Percentiles rank a stretch among this genome's conserved stretches.
These are phyloP conservation scores for Huntiella savannae DNA, from an alignment of 2,329 filamentous ascomycete species.

Conservation along the genomic window DNA sequence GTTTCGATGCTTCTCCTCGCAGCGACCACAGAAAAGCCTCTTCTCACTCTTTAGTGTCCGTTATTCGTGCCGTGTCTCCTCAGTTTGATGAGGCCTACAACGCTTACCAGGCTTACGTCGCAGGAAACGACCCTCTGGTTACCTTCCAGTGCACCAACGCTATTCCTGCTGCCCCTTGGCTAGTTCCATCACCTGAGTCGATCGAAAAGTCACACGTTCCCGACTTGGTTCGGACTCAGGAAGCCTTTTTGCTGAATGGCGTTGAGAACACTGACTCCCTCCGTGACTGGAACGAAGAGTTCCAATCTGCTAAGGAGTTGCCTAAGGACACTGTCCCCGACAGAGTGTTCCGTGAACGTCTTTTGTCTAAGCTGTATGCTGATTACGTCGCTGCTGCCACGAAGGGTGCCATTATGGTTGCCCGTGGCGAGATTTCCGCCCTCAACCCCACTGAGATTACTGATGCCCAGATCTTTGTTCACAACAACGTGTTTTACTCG, in stretches of 20 bases:
- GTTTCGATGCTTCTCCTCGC: slow-evolving; percentile 79
- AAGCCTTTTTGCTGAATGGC: slow-evolving; percentile 76
- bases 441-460: slow-evolving; percentile 83
- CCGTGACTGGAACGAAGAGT: slow-evolving; percentile 97
- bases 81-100: slow-evolving; percentile 64
- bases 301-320: slow-evolving; percentile 88
- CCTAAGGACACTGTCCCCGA: slow-evolving; percentile 89
- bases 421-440: slow-evolving; percentile 76
- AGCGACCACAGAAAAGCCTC: slow-evolving; percentile 57
- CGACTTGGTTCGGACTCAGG: slow-evolving; percentile 78
- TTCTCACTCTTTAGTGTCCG: slow-evolving; percentile 68
- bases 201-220: slow-evolving; percentile 51
- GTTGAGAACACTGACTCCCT: slow-evolving; percentile 87
- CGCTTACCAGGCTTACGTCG: slow-evolving; percentile 67
- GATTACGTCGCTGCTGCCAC: slow-evolving; percentile 95
- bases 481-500: slow-evolving; percentile 99
- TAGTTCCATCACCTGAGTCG: slow-evolving; percentile 52
- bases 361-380: slow-evolving; percentile 89
- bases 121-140: slow-evolving; percentile 67
- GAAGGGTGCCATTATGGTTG: slow-evolving; percentile 78
- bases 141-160: slow-evolving; percentile 94
- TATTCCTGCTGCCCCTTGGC: slow-evolving; percentile 80
- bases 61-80: slow-evolving; percentile 63
- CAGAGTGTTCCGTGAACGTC: slow-evolving; percentile 80
- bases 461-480: slow-evolving; percentile 96